phyloP scores from a whole-genome alignment of 2,329 filamentous ascomycete genomes.

The Clonostachys solani region DNA sequence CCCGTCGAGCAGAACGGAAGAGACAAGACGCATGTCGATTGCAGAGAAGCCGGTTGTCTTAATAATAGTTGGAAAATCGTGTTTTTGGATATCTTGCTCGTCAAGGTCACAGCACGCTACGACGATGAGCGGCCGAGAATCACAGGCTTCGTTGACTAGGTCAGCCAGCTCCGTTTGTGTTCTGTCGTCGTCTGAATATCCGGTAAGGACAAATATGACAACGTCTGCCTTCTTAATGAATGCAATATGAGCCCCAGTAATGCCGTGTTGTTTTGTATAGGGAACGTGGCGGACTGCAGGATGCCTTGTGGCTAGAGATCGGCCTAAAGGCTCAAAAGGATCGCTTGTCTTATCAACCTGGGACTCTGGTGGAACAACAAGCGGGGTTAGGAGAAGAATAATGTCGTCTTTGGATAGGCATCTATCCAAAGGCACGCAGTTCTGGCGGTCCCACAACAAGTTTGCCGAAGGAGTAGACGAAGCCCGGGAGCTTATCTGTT shows the following conservation, averaged over 20 bases:
- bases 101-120: slow-evolving; percentile 44
- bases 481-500: slow-evolving; percentile 3
- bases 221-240: slow-evolving; percentile 58
- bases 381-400: slow-evolving; percentile 59
- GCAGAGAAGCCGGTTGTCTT: slow-evolving; percentile 43
- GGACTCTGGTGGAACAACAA: slow-evolving; percentile 39
- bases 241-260: slow-evolving; percentile 58
- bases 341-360: slow-evolving; percentile 44
- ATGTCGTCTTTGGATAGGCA: slow-evolving; percentile 43
- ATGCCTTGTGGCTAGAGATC: slow-evolving; percentile 55
- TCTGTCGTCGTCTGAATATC: slow-evolving; percentile 37
- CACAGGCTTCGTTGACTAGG: slow-evolving; percentile 33
- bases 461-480: slow-evolving; percentile 12
- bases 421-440: slow-evolving; percentile 41
- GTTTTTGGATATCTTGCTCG: slow-evolving; percentile 28
- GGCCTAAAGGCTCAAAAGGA: slow-evolving; percentile 69
- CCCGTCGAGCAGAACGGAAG: slow-evolving; percentile 43
- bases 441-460: slow-evolving; percentile 35
- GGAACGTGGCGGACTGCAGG: slow-evolving; percentile 65
- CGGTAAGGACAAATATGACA: slow-evolving; percentile 58
- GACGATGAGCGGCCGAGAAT: slow-evolving; percentile 45
- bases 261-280: slow-evolving; percentile 59
- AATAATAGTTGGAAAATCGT: slow-evolving; percentile 46
- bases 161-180: slow-evolving; percentile 50
- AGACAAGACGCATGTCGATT: slow-evolving; percentile 42